Evolutionary conservation across 306 rosid species (phyloP).

Genomic region (Sicyos baderoa): DNA sequence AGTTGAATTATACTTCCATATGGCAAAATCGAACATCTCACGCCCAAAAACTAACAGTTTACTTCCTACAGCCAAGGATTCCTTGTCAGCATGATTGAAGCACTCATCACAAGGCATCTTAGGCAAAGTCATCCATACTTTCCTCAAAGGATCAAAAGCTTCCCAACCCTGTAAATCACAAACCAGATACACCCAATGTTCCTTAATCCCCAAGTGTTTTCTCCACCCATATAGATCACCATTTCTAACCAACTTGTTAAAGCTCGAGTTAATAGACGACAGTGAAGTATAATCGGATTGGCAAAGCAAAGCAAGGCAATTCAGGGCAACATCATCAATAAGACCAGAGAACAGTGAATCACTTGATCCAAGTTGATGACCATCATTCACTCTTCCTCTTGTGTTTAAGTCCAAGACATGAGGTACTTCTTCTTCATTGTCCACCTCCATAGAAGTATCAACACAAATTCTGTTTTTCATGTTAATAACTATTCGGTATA

Average conservation of each 20-base stretch:
- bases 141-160: constrained; percentile 27
- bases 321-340: constrained; percentile 28
- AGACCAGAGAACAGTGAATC: constrained; percentile 58
- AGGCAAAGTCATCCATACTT: constrained; percentile 29
- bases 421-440: constrained; percentile 14
- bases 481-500: constrained; percentile 29
- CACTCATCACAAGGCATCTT: constrained; percentile 32
- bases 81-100: constrained; percentile 32
- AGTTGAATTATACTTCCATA: constrained; percentile 31
- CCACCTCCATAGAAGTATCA: constrained; percentile 20
- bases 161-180: constrained; percentile 30
- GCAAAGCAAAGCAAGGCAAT: constrained; percentile 27
- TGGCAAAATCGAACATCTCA: constrained; percentile 25
- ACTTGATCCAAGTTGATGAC: constrained; percentile 51
- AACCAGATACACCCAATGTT: constrained; percentile 33
- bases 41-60: constrained; percentile 32
- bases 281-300: constrained; percentile 26
- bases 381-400: constrained; percentile 54
- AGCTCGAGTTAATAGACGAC: constrained; percentile 29
- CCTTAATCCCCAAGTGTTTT: constrained; percentile 24
- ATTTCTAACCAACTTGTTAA: constrained; percentile 24
- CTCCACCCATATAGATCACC: constrained; percentile 28
- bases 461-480: constrained; percentile 28
- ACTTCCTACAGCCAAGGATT: constrained; percentile 34
- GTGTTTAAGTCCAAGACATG: constrained; percentile 15